Base-by-base conservation (phyloP, 2,329 filamentous ascomycete species). In the Shiraia bambusicola region DNA sequence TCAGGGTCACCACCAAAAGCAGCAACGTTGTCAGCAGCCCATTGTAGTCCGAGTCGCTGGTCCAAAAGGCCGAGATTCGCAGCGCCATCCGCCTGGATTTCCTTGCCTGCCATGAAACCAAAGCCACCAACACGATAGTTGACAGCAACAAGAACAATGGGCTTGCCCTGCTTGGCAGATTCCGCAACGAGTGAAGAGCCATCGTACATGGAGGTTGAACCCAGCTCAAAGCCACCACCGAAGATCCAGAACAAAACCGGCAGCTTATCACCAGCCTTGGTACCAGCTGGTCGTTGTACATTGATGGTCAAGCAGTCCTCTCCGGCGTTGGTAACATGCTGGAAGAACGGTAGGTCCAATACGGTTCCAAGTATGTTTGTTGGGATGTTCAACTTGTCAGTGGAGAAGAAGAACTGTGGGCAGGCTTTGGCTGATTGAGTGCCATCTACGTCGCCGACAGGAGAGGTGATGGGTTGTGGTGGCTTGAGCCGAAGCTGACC, bases 51-150 rank as follows among this genome's bases (percentile, higher is more conserved):
- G 50, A 86, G 74, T 25, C 85, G 76, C 56, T 91, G 86, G 57
- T 92, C 87, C 0, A 86, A 73, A 3, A 88, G 75, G 3, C 87
- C 87, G 3, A 88, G 65, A 59, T 91, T 92, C 2, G 83, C 68
- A 2, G 82, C 77, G 2, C 85, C 84, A 47, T 88, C 84, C 4
- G 74, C 73, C 3, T 84, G 71, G 30, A 89, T 75, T 63, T 89
- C 84, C 37, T 78, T 78, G 6, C 86, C 86, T 0, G 81, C 77
- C 61, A 90, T 60, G 69, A 89, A 90, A 0, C 87, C 87, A 47
- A 89, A 90, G 0, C 82, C 86, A 6, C 79, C 84, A 0, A 87
- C 72, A 2, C 87, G 83, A 68, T 94, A 91, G 69, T 90, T 91
- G 59, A 91, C 81, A 0, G 83, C 79, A 0, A 92, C 87, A 39